Percentiles rank a stretch among this genome's conserved stretches.
These are phyloP conservation scores for Vickermania ingenoplastis DNA, from an alignment of 208 protist species.

Conservation along the genomic window DNA sequence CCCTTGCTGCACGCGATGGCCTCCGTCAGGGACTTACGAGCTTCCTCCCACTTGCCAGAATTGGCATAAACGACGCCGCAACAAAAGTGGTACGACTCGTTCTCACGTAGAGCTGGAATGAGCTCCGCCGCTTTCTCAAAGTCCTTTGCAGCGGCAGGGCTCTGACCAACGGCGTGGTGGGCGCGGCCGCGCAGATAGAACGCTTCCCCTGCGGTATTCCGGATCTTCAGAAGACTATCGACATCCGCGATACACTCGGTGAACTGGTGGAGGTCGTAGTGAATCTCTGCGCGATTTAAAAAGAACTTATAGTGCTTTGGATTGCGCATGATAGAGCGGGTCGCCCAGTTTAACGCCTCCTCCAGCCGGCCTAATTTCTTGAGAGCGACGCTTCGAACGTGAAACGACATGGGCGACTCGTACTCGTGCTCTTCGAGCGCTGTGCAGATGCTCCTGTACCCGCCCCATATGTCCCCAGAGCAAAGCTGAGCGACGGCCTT, in stretches of 20 bases:
- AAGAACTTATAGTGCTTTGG: conserved; percentile 16
- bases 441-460: conserved; percentile 22
- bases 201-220: conserved; percentile 30
- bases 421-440: conserved; percentile 17
- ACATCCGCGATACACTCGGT: background rate
- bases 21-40: conserved; percentile 26
- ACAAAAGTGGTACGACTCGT: conserved; percentile 32
- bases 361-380: conserved; percentile 18
- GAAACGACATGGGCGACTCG: conserved; percentile 21
- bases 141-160: conserved; percentile 37
- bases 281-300: conserved; percentile 11
- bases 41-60: conserved; percentile 16
- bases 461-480: conserved; percentile 28
- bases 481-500: conserved; percentile 25
- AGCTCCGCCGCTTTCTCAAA: conserved; percentile 38
- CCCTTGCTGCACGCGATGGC: conserved; percentile 20
- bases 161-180: conserved; percentile 43
- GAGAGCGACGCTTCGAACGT: conserved; percentile 28
- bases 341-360: conserved; percentile 27
- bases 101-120: conserved; percentile 24
- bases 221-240: conserved; percentile 4
- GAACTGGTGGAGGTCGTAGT: background rate
- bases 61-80: conserved; percentile 37
- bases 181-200: conserved; percentile 76
- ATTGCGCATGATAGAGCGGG: conserved; percentile 19